phyloP scores from a whole-genome alignment of 371 early-diverging fungal genomes.

The Mucor velutinosus region DNA sequence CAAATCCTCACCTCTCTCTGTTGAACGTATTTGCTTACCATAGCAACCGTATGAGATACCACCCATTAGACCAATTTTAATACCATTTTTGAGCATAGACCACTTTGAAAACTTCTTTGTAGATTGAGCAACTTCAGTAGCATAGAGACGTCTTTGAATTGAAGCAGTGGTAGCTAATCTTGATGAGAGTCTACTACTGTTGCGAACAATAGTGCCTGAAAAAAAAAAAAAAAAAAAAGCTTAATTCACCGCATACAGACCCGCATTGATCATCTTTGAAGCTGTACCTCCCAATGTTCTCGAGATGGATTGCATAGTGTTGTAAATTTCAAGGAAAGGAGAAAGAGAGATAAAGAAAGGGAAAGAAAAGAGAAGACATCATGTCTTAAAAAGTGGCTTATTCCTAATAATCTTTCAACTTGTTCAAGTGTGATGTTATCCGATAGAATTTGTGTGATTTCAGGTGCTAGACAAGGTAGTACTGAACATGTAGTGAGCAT shows the following conservation, averaged over 20 bases:
- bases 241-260: background rate
- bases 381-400: background rate
- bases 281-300: constrained; percentile 15
- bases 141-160: constrained; percentile 5
- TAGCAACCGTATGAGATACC: constrained; percentile 39
- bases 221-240: background rate
- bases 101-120: constrained; percentile 17
- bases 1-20: background rate
- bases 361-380: constrained; percentile 2
- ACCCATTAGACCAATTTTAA: constrained; percentile 38
- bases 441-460: constrained; percentile 10
- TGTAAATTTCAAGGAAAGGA: background rate
- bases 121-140: background rate
- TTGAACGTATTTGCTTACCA: constrained; percentile 23
- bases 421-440: constrained; percentile 1
- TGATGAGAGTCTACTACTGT: background rate
- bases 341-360: background rate
- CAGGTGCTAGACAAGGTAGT: constrained; percentile 11
- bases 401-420: background rate
- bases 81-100: constrained; percentile 28
- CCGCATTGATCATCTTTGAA: background rate
- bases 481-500: background rate
- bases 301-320: constrained; percentile 17
- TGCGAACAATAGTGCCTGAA: constrained; percentile 6
- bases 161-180: background rate